These are phyloP conservation scores for Gamsiella multidivaricata DNA, from an alignment of 192 early-diverging fungal genomes.

Conservation along the genomic window DNA sequence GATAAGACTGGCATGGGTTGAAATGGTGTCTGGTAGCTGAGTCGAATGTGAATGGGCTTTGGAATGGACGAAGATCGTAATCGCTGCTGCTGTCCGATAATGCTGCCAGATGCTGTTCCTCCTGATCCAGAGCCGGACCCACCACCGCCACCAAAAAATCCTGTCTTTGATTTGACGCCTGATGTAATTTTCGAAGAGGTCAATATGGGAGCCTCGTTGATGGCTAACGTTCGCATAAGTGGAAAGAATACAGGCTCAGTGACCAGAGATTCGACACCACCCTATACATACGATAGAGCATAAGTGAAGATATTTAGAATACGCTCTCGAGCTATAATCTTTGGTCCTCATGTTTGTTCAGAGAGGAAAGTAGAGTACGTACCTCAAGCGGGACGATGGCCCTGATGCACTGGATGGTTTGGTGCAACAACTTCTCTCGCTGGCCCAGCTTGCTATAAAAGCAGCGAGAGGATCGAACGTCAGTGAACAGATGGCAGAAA, in stretches of 20 bases:
- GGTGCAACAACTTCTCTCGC: constrained; percentile 38
- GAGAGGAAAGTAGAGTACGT: not conserved
- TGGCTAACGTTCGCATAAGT: constrained; percentile 34
- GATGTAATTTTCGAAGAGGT: not conserved
- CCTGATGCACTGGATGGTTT: constrained; percentile 37
- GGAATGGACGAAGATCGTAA: constrained; percentile 36
- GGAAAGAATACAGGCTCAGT: constrained; percentile 22
- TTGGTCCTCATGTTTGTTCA: not conserved
- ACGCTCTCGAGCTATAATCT: not conserved
- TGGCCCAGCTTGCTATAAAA: constrained; percentile 35
- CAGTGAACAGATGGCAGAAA: not conserved
- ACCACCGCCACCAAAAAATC: constrained; percentile 14
- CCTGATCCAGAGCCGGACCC: not conserved
- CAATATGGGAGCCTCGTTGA: constrained; percentile 26
- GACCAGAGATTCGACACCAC: constrained; percentile 25
- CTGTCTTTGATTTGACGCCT: constrained; percentile 14
- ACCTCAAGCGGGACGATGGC: constrained; percentile 35
- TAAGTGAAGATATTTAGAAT: too few species aligned
- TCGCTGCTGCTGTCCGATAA: constrained; percentile 5
- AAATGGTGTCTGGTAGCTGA: constrained; percentile 4
- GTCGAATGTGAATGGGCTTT: constrained; percentile 26
- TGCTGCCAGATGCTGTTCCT: not conserved
- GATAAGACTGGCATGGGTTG: constrained; percentile 17
- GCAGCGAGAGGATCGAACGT: not conserved
- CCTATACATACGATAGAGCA: not conserved